phyloP scores from a whole-genome alignment of 179 eudicot genomes.

The Silene noctiflora region DNA sequence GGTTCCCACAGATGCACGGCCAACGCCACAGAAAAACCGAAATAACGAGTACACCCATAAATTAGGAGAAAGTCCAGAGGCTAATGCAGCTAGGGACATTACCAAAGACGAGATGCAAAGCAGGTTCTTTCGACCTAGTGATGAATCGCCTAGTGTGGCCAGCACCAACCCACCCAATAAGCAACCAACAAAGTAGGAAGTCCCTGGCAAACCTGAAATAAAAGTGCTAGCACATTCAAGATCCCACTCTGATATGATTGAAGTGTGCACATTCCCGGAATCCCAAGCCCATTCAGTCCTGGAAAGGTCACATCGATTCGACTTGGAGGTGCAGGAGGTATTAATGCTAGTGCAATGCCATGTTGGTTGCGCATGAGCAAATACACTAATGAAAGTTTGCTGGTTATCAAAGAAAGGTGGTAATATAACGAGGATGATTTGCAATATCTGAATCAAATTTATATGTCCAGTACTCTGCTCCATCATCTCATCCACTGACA shows the following conservation, averaged over 20 bases:
- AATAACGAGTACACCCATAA: conserved; percentile 28
- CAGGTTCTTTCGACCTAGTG: conserved; percentile 28
- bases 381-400: conserved; percentile 23
- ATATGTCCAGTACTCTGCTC: conserved; percentile 12
- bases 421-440: conserved; percentile 11
- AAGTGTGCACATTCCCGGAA: conserved; percentile 11
- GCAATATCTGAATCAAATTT: conserved; percentile 10
- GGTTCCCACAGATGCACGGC: conserved; percentile 24
- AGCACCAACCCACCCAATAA: conserved; percentile 24
- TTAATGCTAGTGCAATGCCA: conserved; percentile 17
- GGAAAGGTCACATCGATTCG: conserved; percentile 19
- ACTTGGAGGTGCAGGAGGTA: conserved; percentile 8
- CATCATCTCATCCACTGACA: conserved; percentile 11
- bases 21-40: conserved; percentile 23
- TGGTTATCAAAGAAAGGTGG: conserved; percentile 20
- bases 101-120: conserved; percentile 14
- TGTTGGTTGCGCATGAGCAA: conserved; percentile 25
- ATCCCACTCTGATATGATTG: conserved; percentile 13
- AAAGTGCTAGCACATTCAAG: background rate
- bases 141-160: conserved; percentile 28
- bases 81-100: conserved; percentile 26
- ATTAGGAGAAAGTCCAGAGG: conserved; percentile 26
- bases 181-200: conserved; percentile 27
- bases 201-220: background rate
- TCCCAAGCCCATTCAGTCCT: conserved; percentile 23